Percentiles rank a stretch among this genome's conserved stretches.
Conservation (phyloP, 2,329 filamentous ascomycete species). For the Dryadomyces quercus-mongolicae region DNA sequence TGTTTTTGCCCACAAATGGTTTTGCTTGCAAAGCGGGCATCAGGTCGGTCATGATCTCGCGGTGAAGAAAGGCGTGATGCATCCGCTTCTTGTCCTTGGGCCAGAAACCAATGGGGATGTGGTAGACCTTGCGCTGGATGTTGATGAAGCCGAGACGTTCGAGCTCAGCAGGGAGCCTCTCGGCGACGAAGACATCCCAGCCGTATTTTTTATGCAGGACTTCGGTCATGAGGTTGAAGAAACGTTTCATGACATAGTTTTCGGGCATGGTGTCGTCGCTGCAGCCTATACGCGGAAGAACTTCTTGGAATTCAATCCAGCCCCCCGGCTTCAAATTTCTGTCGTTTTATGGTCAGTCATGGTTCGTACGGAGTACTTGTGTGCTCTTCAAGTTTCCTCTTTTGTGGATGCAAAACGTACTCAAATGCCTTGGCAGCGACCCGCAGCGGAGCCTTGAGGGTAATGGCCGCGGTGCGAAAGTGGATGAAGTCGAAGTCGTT, state of each 20-base stretch:
- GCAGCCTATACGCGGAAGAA: conserved; percentile 25
- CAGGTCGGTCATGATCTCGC: conserved; percentile 25
- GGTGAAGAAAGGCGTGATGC: conserved; percentile 29
- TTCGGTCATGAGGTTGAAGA: conserved; percentile 15
- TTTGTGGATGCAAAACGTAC: conserved; percentile 19
- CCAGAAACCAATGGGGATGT: conserved; percentile 35
- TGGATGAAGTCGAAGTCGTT: conserved; percentile 50
- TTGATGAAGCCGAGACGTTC: conserved; percentile 29
- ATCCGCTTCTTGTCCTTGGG: conserved; percentile 24
- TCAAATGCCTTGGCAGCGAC: conserved; percentile 29
- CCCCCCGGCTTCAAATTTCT: conserved; percentile 31
- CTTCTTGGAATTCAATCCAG: conserved; percentile 38
- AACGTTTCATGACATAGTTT: conserved; percentile 24
- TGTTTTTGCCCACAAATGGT: conserved; percentile 26
- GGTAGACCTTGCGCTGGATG: conserved; percentile 26
- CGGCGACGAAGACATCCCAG: conserved; percentile 19
- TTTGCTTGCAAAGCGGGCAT: conserved; percentile 27
- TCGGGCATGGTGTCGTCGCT: conserved; percentile 30
- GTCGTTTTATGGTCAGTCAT: not conserved
- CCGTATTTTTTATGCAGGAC: conserved; percentile 22
- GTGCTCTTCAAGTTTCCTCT: too few relatives aligned
- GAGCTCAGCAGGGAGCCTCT: conserved; percentile 21
- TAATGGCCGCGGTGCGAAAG: conserved; percentile 40
- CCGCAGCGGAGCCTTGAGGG: conserved; percentile 37
- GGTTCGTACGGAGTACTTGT: too few relatives aligned